Evolutionary conservation across 2,329 filamentous ascomycete genomes (phyloP).

Genomic region (Penicillium sp.): DNA sequence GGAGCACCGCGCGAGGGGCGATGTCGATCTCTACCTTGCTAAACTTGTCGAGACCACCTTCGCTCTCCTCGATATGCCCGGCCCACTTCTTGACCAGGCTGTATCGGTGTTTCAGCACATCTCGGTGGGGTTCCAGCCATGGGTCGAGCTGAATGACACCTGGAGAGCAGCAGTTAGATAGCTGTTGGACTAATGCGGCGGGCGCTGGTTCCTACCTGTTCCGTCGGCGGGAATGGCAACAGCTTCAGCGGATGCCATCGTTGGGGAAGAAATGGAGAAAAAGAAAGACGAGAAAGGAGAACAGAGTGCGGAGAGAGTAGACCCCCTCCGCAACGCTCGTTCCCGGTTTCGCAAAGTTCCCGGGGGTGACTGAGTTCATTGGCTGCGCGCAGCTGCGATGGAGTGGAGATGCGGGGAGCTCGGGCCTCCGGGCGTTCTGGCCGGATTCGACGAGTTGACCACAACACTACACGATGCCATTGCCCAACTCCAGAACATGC

Average conservation of each 20-base stretch:
- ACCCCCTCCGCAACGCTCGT: constrained; percentile 10
- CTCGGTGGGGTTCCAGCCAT: constrained; percentile 82
- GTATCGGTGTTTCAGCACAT: constrained; percentile 71
- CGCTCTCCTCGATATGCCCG: constrained; percentile 72
- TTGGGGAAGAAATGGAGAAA: constrained; percentile 4
- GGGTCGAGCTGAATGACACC: constrained; percentile 86
- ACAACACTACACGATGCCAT: too few species aligned
- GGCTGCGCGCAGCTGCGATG: too few species aligned
- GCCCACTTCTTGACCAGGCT: constrained; percentile 82
- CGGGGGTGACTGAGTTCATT: too few species aligned
- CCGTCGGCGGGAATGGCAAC: constrained; percentile 18
- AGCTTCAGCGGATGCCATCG: constrained; percentile 20
- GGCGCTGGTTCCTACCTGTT: constrained; percentile 16
- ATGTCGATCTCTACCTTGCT: constrained; percentile 60
- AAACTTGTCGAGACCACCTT: constrained; percentile 90
- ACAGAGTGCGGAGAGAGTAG: constrained; percentile 1
- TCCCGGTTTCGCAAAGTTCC: too few species aligned
- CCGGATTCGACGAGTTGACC: not conserved
- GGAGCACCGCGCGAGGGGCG: not conserved
- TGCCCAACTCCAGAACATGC: too few species aligned
- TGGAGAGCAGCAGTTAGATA: constrained; percentile 38
- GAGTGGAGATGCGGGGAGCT: constrained; percentile 20
- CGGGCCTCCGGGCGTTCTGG: constrained; percentile 13
- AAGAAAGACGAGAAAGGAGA: constrained; percentile 7
- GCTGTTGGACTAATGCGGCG: constrained; percentile 3